Base-by-base conservation (phyloP, 495 filamentous ascomycete species). In the Parachaetomium inaequale region DNA sequence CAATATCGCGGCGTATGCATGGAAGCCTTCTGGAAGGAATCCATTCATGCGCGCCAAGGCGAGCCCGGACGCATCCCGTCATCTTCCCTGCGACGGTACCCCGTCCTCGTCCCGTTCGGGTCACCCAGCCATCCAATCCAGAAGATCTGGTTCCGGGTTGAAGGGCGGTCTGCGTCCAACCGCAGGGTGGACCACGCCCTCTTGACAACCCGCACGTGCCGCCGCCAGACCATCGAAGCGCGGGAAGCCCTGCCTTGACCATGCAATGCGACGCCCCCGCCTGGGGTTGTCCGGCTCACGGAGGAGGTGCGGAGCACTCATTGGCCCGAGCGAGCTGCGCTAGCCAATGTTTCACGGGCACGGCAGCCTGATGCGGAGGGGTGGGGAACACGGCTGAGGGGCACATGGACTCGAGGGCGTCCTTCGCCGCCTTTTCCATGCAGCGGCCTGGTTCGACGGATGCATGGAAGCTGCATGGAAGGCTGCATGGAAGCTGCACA, bases 11-110 rank as follows among this genome's bases (percentile, higher is more conserved):
- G 50, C 50, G 59, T 56, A 64, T 64, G 62, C 58, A 53, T 62
- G 55, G 58, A 65, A 68, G 59, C 15, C 51, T 62, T 65, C 58
- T 59, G 43, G 63, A 65, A 64, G 49, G 53, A 62, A 59, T 31
- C 28, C 25, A 26, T 47, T 42, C 26, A 46, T 58, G 50, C 29
- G 25, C 46, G 45, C 53, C 26, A 51, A 49, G 38, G 28, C 45
- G 21, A 51, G 3, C 10, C 46, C 23, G 26, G 23, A 26, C 45
- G 11, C 23, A 47, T 47, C 45, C 45, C 45, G 45, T 25, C 45
- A 26, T 26, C 45, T 47, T 47, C 23, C 45, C 45, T 17, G 1
- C 47, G 15, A n/a, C 36, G 1, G 36, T 12, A 7, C 8, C 31
- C 31, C 31, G 31, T 12, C 34, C n/a, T 25, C 26, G 32, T 53